Percentiles rank a stretch among this genome's conserved stretches.
These are phyloP conservation scores for Epithele typhae DNA, from an alignment of 768 basidiomycete species.

Conservation along the genomic window DNA sequence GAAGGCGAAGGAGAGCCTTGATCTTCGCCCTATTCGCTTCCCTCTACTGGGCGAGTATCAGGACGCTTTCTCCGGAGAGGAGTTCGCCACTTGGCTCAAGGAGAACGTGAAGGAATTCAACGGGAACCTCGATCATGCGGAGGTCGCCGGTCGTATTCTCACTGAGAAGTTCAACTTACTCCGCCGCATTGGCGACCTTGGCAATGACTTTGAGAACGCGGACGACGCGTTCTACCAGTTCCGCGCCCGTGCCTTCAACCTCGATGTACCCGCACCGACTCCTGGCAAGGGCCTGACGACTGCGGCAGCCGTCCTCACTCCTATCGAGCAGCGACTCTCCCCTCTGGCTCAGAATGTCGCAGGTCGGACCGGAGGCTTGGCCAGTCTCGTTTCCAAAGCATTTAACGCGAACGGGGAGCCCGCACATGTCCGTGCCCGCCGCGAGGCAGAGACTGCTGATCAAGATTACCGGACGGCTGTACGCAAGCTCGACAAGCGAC, in stretches of 20 bases:
- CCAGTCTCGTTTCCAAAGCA: conserved; percentile 71
- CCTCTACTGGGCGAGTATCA: conserved; percentile 81
- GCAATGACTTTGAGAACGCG: conserved; percentile 73
- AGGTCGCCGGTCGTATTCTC: conserved; percentile 58
- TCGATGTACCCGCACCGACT: conserved; percentile 32
- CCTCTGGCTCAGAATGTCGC: conserved; percentile 52
- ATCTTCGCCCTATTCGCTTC: conserved; percentile 66
- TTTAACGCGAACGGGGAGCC: conserved; percentile 58
- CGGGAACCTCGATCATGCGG: conserved; percentile 73
- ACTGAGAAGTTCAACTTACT: conserved; percentile 51
- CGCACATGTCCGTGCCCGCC: conserved; percentile 60
- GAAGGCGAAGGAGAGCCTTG: conserved; percentile 69
- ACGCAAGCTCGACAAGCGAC: conserved; percentile 77
- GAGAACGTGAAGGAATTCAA: conserved; percentile 74
- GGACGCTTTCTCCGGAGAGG: conserved; percentile 85
- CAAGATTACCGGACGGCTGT: conserved; percentile 73
- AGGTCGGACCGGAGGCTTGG: conserved; percentile 66
- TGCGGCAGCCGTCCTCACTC: conserved; percentile 20
- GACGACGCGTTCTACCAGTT: conserved; percentile 86
- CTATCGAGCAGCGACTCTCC: conserved; percentile 30
- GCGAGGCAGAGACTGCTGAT: conserved; percentile 81
- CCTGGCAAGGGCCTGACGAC: conserved; percentile 11
- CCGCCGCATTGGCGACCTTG: conserved; percentile 76
- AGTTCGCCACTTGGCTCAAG: conserved; percentile 82
- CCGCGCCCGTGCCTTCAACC: conserved; percentile 65